These are phyloP conservation scores for Candida chilensis DNA, from an alignment of 805 yeast species.

Conservation along the genomic window DNA sequence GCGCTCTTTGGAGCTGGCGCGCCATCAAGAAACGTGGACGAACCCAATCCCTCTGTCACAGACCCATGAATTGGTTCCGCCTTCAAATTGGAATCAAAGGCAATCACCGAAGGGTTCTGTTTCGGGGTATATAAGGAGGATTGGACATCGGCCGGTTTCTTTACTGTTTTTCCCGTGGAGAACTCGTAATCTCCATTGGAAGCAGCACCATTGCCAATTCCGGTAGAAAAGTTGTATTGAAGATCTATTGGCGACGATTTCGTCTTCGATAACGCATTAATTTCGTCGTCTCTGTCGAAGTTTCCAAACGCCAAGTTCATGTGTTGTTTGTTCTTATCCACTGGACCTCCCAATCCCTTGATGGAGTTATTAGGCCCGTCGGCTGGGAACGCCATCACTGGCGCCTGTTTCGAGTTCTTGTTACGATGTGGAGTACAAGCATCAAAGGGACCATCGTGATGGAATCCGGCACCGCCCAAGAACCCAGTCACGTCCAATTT, in stretches of 20 bases:
- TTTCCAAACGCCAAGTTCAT: slow-evolving; percentile 80
- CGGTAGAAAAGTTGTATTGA: no score
- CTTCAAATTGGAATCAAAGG: slow-evolving; percentile 63
- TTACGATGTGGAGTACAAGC: slow-evolving; percentile 97
- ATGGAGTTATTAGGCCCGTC: slow-evolving; percentile 92
- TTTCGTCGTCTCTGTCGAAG: no score
- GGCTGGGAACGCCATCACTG: slow-evolving; percentile 90
- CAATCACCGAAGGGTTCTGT: slow-evolving; percentile 41
- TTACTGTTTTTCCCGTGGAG: no score
- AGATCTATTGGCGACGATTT: no score
- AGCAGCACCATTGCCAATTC: no score
- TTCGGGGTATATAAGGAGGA: slow-evolving; percentile 33
- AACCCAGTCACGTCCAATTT: slow-evolving; percentile 92
- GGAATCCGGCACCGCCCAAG: slow-evolving; percentile 89
- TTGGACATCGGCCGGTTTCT: no score
- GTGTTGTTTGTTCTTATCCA: slow-evolving; percentile 47
- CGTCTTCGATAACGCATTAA: no score
- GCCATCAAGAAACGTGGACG: slow-evolving; percentile 89
- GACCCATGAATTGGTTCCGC: slow-evolving; percentile 78
- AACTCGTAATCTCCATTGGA: no score
- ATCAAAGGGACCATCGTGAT: slow-evolving; percentile 98
- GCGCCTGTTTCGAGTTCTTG: slow-evolving; percentile 58
- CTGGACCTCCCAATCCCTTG: slow-evolving; percentile 55
- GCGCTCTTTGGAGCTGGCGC: slow-evolving; percentile 72
- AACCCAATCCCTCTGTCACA: slow-evolving; percentile 81